Conservation (phyloP, 495 filamentous ascomycete species). For the Penicillium canescens region DNA sequence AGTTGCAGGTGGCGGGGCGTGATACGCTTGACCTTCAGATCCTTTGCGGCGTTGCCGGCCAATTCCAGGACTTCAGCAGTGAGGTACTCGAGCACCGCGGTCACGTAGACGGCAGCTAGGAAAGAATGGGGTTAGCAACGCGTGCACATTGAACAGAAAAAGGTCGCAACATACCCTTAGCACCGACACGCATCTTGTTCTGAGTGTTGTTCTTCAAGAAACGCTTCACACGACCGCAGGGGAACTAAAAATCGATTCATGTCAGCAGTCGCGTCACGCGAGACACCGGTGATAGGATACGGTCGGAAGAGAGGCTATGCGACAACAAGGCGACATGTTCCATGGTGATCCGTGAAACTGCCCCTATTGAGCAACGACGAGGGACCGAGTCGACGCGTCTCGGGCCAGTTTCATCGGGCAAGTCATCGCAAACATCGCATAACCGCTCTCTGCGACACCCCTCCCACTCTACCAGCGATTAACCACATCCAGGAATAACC, state of each 20-base stretch:
- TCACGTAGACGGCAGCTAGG: conserved; percentile 91
- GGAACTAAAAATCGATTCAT: conserved; percentile 66
- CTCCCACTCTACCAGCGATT: neutral
- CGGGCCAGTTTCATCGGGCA: conserved; percentile 5
- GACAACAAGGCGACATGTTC: conserved; percentile 6
- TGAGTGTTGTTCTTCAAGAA: conserved; percentile 99
- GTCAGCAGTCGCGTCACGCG: conserved; percentile 13
- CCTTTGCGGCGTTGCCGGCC: conserved; percentile 97
- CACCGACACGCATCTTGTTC: conserved; percentile 99
- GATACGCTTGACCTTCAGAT: conserved; percentile 99
- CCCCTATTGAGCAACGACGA: conserved; percentile 9
- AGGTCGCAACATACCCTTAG: conserved; percentile 63
- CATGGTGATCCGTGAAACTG: neutral
- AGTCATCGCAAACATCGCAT: conserved; percentile 10
- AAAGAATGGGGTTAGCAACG: conserved; percentile 10
- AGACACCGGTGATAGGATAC: neutral
- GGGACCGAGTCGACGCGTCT: conserved; percentile 26
- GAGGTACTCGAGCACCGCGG: conserved; percentile 95
- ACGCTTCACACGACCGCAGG: conserved; percentile 99
- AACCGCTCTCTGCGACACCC: conserved; percentile 1
- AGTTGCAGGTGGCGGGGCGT: conserved; percentile 97
- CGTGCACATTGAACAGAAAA: neutral
- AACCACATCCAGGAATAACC: conserved; percentile 40
- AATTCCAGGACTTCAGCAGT: conserved; percentile 98
- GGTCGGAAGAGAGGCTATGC: conserved; percentile 11